A percentile compares a stretch with the other conserved stretches of the same genome.
These are phyloP conservation scores for Fusarium concolor DNA, from an alignment of 2,329 filamentous ascomycete species.

Conservation along the genomic window DNA sequence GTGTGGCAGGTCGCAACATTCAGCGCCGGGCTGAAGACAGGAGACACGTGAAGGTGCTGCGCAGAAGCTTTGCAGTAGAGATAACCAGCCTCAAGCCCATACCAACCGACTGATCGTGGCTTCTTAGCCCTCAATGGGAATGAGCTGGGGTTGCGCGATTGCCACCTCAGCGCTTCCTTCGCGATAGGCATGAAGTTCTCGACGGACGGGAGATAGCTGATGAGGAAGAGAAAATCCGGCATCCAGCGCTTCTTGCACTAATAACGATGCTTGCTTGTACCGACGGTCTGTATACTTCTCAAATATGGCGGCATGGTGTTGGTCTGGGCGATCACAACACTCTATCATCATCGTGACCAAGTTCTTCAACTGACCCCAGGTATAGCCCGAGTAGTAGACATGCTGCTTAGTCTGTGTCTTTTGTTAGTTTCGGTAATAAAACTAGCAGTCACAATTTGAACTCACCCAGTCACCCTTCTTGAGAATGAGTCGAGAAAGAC, in stretches of 20 bases:
- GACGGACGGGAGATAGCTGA: constrained; percentile 54
- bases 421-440: constrained; percentile 50
- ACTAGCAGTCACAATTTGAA: constrained; percentile 26
- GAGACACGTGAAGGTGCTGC: constrained; percentile 19
- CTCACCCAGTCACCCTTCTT: constrained; percentile 94
- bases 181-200: constrained; percentile 30
- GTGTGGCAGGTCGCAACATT: neutral
- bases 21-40: neutral
- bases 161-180: constrained; percentile 46
- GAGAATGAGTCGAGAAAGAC: constrained; percentile 87
- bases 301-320: constrained; percentile 87
- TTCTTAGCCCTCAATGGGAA: constrained; percentile 49
- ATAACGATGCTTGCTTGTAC: constrained; percentile 85
- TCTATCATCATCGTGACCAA: constrained; percentile 84
- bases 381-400: constrained; percentile 94
- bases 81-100: constrained; percentile 9
- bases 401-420: constrained; percentile 77
- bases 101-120: neutral
- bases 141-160: constrained; percentile 46
- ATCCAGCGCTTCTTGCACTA: constrained; percentile 79
- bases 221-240: constrained; percentile 67
- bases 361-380: constrained; percentile 82
- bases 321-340: constrained; percentile 83
- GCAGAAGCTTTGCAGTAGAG: constrained; percentile 15
- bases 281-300: constrained; percentile 92